Percentiles rank a stretch among this genome's conserved stretches.
Evolutionary conservation across 2,329 filamentous ascomycete genomes (phyloP).

Genomic region (Didymellaceae sp.): DNA sequence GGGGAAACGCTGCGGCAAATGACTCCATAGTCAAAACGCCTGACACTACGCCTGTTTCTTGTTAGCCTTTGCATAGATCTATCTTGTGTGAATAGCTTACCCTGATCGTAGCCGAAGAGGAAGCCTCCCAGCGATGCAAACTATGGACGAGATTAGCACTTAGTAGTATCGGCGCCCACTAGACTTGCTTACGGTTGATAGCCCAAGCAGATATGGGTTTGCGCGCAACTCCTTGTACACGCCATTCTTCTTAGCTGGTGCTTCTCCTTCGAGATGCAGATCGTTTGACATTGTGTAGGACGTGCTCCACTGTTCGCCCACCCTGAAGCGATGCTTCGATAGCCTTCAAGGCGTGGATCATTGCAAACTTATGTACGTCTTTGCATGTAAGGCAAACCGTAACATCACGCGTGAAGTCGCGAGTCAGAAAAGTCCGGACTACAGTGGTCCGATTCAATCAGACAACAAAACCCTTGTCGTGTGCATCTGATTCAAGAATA

Average conservation of each 20-base stretch:
- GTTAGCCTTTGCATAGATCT: neutral
- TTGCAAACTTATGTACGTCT: constrained; percentile 9
- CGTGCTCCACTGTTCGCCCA: neutral
- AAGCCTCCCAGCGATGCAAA: constrained; percentile 30
- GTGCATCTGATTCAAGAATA: neutral
- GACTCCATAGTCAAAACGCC: constrained; percentile 31
- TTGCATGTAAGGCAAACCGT: neutral
- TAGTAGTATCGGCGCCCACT: neutral
- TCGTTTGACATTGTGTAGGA: constrained; percentile 14
- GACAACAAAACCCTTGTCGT: constrained; percentile 7
- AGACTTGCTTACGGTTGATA: constrained; percentile 21
- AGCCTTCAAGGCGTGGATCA: neutral
- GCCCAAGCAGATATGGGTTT: constrained; percentile 29
- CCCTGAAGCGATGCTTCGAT: neutral
- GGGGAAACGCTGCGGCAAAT: constrained; percentile 29
- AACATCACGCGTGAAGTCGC: constrained; percentile 3
- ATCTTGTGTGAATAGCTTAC: neutral
- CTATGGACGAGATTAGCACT: neutral
- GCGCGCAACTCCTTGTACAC: constrained; percentile 29
- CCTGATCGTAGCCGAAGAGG: constrained; percentile 33
- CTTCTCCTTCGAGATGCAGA: constrained; percentile 5
- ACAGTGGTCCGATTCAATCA: constrained; percentile 26
- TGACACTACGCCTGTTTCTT: constrained; percentile 16
- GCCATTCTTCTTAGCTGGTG: constrained; percentile 17
- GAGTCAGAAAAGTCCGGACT: constrained; percentile 22